Percentiles rank a stretch among this genome's conserved stretches.
phyloP scores from a whole-genome alignment of 805 yeast genomes.

The Wickerhamiella parazyma region DNA sequence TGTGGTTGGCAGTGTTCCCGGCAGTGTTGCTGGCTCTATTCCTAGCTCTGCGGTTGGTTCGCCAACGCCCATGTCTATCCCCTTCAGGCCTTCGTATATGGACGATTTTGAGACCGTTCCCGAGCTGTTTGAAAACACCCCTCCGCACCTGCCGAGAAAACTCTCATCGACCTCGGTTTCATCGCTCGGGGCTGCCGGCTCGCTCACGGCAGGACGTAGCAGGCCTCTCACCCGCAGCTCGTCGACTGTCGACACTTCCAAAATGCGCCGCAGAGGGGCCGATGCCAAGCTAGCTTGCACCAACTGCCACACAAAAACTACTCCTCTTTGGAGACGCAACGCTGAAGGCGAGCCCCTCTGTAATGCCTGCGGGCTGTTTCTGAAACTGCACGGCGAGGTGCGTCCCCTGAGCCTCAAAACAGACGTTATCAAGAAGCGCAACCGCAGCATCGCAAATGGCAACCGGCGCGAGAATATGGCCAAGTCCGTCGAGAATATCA shows the following conservation, averaged over 20 bases:
- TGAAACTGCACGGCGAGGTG: slow-evolving; percentile 88
- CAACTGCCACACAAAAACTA: slow-evolving; percentile 82
- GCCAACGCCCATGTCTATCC: neutral
- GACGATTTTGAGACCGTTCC: slow-evolving; percentile 7
- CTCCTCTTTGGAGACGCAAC: slow-evolving; percentile 92
- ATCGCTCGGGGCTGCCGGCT: neutral
- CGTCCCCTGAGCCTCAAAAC: slow-evolving; percentile 88
- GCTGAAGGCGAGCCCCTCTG: slow-evolving; percentile 91
- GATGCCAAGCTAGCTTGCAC: slow-evolving; percentile 39
- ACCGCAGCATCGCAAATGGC: slow-evolving; percentile 31
- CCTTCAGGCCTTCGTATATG: slow-evolving; percentile 5
- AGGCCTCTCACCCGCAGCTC: slow-evolving; percentile 4
- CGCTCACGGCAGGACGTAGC: no score
- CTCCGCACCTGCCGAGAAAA: neutral
- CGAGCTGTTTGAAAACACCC: neutral
- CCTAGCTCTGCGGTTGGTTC: neutral
- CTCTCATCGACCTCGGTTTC: neutral
- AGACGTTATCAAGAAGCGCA: slow-evolving; percentile 87
- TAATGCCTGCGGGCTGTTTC: slow-evolving; percentile 90
- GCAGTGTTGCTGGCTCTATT: neutral
- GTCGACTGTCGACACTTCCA: slow-evolving; percentile 6
- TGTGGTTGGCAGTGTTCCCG: slow-evolving; percentile 2
- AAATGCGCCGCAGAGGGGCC: slow-evolving; percentile 5
- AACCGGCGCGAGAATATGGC: slow-evolving; percentile 1
- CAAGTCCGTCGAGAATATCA: neutral